Evolutionary conservation across 2,329 filamentous ascomycete species (phyloP).

Genomic region (Cryphonectria nitschkei): DNA sequence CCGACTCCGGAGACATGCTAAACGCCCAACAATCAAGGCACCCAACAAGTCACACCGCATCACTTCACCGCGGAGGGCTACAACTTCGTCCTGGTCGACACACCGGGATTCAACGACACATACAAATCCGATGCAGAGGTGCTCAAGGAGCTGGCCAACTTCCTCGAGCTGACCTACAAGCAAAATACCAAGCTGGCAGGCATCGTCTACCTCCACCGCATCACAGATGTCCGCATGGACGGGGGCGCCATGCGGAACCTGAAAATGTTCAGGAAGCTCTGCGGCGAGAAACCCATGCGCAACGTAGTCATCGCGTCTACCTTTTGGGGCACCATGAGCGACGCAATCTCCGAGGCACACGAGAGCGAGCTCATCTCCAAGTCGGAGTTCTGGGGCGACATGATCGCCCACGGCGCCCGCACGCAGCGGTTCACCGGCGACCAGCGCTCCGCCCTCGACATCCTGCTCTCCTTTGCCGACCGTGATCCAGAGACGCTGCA

Average conservation of each 20-base stretch:
- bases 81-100: conserved; percentile 12
- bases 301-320: conserved; percentile 6
- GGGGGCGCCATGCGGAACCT: conserved; percentile 13
- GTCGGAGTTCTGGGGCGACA: conserved; percentile 7
- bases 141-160: conserved; percentile 9
- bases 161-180: neutral
- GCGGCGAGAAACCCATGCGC: conserved; percentile 12
- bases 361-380: conserved; percentile 7
- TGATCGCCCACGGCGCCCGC: conserved; percentile 7
- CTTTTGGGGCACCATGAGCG: conserved; percentile 6
- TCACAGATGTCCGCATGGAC: conserved; percentile 10
- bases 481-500: neutral
- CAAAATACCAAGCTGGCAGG: neutral
- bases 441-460: conserved; percentile 3
- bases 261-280: conserved; percentile 13
- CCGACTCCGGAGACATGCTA: neutral
- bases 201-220: conserved; percentile 16
- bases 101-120: conserved; percentile 13
- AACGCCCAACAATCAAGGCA: neutral
- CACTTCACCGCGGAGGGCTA: neutral
- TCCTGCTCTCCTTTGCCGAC: conserved; percentile 1
- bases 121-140: conserved; percentile 8
- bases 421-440: neutral
- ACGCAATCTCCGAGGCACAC: neutral
- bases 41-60: conserved; percentile 1